Evolutionary conservation across 192 early-diverging fungal species (phyloP).

Genomic region (Umbelopsis isabellina): DNA sequence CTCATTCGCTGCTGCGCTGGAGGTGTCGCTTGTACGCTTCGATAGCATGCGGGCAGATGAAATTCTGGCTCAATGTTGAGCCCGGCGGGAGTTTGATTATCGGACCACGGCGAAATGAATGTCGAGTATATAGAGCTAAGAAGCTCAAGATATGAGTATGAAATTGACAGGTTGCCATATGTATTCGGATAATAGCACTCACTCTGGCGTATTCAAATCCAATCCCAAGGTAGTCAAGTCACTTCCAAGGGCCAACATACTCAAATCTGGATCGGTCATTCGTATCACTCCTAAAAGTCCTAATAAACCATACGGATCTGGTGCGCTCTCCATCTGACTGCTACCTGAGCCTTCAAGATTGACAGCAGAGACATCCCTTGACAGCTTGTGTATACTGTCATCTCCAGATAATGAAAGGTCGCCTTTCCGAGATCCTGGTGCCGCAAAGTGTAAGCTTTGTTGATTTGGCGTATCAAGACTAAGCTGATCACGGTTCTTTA

Average conservation of each 20-base stretch:
- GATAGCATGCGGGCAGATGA: conserved; percentile 84
- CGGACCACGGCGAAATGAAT: conserved; percentile 90
- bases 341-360: neutral
- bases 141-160: neutral
- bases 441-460: conserved; percentile 13
- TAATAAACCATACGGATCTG: conserved; percentile 80
- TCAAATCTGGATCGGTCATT: conserved; percentile 74
- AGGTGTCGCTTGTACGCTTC: conserved; percentile 68
- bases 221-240: conserved; percentile 89
- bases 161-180: neutral
- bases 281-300: conserved; percentile 88
- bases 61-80: conserved; percentile 81
- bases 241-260: conserved; percentile 85
- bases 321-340: neutral
- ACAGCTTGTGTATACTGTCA: conserved; percentile 3
- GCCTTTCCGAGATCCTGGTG: conserved; percentile 1
- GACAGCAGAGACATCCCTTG: neutral
- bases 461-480: conserved; percentile 2
- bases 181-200: conserved; percentile 25
- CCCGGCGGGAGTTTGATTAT: conserved; percentile 64
- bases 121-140: conserved; percentile 73
- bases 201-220: conserved; percentile 72
- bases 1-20: conserved; percentile 73
- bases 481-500: conserved; percentile 5
- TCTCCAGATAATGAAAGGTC: conserved; percentile 1